phyloP scores from a whole-genome alignment of 495 filamentous ascomycete species.

The Penicillium desertorum region DNA sequence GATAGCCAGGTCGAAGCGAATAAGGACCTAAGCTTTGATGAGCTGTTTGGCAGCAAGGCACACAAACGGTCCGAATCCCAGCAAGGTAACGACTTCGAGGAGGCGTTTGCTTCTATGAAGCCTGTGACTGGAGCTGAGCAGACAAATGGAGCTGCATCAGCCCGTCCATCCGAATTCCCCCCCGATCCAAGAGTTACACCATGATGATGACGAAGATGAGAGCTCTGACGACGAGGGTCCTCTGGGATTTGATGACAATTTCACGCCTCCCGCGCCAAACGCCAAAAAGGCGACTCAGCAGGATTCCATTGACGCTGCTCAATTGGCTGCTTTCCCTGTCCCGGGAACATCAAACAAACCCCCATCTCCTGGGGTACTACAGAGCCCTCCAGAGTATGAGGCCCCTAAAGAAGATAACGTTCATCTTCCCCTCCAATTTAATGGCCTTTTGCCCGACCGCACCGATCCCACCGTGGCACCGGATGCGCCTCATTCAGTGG shows the following conservation, averaged over 20 bases:
- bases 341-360: constrained; percentile 34
- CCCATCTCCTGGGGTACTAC: constrained; percentile 57
- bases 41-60: constrained; percentile 56
- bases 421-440: constrained; percentile 60
- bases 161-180: constrained; percentile 76
- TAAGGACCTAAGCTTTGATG: constrained; percentile 47
- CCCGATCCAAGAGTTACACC: constrained; percentile 80
- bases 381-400: constrained; percentile 66
- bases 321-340: constrained; percentile 43
- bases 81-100: constrained; percentile 56
- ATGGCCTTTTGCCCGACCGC: constrained; percentile 63
- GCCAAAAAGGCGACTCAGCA: constrained; percentile 24
- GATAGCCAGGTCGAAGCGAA: constrained; percentile 22
- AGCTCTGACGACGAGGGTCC: constrained; percentile 67
- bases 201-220: constrained; percentile 72
- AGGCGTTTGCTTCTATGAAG: constrained; percentile 49
- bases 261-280: constrained; percentile 66
- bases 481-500: constrained; percentile 48
- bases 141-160: constrained; percentile 34
- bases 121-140: constrained; percentile 23
- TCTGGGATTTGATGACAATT: constrained; percentile 89
- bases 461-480: constrained; percentile 58
- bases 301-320: constrained; percentile 40
- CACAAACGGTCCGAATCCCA: constrained; percentile 55
- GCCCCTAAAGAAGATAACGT: constrained; percentile 35